Evolutionary conservation across 2,329 filamentous ascomycete species (phyloP), one percentile per base, ranked within the genome.

Genomic region (Westerdykella aurantiaca): DNA sequence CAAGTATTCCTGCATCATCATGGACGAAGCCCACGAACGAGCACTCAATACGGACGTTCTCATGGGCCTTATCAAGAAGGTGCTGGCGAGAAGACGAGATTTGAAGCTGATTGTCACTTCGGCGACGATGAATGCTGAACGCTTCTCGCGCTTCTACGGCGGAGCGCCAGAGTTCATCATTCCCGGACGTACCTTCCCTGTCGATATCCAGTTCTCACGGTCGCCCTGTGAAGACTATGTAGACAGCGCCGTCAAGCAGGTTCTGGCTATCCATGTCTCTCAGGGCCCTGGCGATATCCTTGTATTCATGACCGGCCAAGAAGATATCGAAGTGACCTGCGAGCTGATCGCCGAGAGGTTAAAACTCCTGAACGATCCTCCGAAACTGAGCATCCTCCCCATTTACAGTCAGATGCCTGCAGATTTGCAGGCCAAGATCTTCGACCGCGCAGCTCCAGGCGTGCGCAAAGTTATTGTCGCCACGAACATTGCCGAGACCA

Each of bases 361-460:
- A 13, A 85, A 88, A 51, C 80, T 91, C 23, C 78, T 98, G 25
- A 97, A 96, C 50, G 90, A 98, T 58, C 91, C 93, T 1, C 90
- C 93, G 1, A 91, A 95, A 63, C 80, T 98, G 46, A 91, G 87
- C 63, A 95, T 98, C 43, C 71, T 98, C 22, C 94, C 94, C 0
- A 97, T 98, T 43, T 98, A 98, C 79, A 96, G 89, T 76, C 93
- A 98, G 68, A 96, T 98, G 93, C 94, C 93, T 2, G 93, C 93
- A 29, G 94, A 98, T 66, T 73, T 98, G 31, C 94, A 98, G 68
- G 88, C 93, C 47, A 97, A 94, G 69, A 98, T 98, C 52, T 98
- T 98, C 58, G 91, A 98, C 61, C 82, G 84, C 52, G 93, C 94
- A 2, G 76, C 87, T 2, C 85, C 90, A 0, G 93, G 93, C 1